Base-by-base conservation (phyloP, 73 alveolate genomes). In the Paramecium biaurelia region DNA sequence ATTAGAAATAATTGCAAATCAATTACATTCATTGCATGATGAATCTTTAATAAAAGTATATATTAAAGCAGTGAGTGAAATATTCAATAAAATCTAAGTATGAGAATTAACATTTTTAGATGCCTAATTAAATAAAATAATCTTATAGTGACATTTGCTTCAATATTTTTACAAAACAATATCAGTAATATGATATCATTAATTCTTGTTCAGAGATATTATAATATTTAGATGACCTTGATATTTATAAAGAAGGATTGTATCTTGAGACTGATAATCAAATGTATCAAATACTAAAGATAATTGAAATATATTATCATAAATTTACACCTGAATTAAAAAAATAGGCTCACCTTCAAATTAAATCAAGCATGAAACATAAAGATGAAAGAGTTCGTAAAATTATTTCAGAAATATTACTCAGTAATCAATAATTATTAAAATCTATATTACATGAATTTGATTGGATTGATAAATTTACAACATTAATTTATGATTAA, bases 401-500 rank as follows among this genome's bases (percentile, higher is more conserved):
- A n/a, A 24, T 32, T 32, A 63, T 63, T 14, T 63, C 84, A 30
- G 84, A 63, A 32, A 63, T 63, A 26, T 32, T 63, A 26, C 34
- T 72, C 14, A 35, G 10, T 72, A 38, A 72, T 35, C 58, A 72
- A 32, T 20, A 20, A 21, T 35, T 72, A 35, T 72, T 32, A 37
- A 34, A 72, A 35, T 20, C 47, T 21, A 79, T 79, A 23, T 30
- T 79, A 63, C 45, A 79, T 7, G 90, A 79, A 24, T 79, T 43
- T 20, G 90, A 79, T 79, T 79, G 90, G 90, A 23, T 42, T 23
- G 90, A 79, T 79, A 79, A 47, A 24, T 45, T 79, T 26, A 43
- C 90, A 20, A 43, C 45, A 7, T 79, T 79, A 34, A 43, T 79
- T 4, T 79, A 79, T 8, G 90, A 79, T 43, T 23, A 11, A 20